Percentiles rank a stretch among this genome's conserved stretches.
Conservation (phyloP, 352 stramenopile species). For the Lagenidium giganteum region DNA sequence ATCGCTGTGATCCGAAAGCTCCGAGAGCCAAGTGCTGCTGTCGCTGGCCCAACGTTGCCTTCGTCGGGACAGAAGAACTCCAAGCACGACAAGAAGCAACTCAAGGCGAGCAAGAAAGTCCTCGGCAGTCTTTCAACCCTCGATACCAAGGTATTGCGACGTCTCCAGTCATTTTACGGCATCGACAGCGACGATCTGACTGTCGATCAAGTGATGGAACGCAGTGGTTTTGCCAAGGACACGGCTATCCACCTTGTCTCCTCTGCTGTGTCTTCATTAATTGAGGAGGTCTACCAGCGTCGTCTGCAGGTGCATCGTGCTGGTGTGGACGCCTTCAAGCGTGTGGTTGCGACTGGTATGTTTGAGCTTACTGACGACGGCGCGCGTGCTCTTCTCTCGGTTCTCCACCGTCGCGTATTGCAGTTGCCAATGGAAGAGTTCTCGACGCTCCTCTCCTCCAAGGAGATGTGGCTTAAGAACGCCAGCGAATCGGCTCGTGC, state of each 20-base stretch:
- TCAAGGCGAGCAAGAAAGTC: constrained; percentile 49
- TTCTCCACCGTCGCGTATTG: constrained; percentile 37
- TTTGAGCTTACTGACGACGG: constrained; percentile 69
- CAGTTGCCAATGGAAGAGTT: constrained; percentile 64
- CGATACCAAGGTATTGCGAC: constrained; percentile 26
- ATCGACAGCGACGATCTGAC: constrained; percentile 11
- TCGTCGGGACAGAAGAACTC: constrained; percentile 2
- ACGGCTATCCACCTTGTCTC: constrained; percentile 66
- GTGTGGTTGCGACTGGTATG: constrained; percentile 20
- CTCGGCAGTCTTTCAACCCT: constrained; percentile 54
- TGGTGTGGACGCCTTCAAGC: constrained; percentile 38
- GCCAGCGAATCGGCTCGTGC: constrained; percentile 46
- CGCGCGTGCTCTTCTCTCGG: constrained; percentile 44
- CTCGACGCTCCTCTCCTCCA: constrained; percentile 44
- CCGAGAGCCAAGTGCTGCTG: constrained; percentile 11
- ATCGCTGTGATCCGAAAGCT: constrained; percentile 92
- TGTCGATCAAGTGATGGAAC: constrained; percentile 40
- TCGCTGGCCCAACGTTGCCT: constrained; percentile 30
- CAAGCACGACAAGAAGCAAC: constrained; percentile 42
- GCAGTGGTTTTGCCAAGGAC: constrained; percentile 62
- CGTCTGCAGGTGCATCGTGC: constrained; percentile 61
- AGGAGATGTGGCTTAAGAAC: constrained; percentile 77
- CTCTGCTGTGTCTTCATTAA: constrained; percentile 34
- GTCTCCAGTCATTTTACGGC: constrained; percentile 38
- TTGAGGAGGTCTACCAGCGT: constrained; percentile 28